A percentile compares a stretch with the other conserved stretches of the same genome.
Conservation (phyloP, 148 eudicot genomes). For the Amaranthus hypochondriacus region DNA sequence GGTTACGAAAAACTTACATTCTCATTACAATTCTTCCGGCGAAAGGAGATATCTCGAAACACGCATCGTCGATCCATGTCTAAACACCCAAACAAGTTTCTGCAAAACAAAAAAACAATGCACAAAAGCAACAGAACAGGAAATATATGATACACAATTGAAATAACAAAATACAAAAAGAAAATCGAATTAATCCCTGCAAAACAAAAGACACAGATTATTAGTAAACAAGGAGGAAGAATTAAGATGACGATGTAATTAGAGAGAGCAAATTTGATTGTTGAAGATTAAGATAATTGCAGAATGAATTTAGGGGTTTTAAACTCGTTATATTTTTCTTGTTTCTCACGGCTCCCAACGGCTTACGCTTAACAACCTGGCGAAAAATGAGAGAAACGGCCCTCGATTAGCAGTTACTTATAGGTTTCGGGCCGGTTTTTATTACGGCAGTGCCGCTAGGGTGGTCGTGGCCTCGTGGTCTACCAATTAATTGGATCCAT, state of each 20-base stretch:
- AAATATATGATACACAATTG: neutral
- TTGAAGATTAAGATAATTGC: no score
- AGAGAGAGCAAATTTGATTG: neutral
- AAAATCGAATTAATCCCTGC: neutral
- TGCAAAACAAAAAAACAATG: conserved; percentile 1
- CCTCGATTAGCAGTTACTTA: no score
- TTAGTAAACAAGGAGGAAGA: conserved; percentile 1
- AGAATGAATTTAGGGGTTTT: neutral
- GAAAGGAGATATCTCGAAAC: conserved; percentile 49
- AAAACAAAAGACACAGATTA: neutral
- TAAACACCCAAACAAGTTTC: conserved; percentile 10
- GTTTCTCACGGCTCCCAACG: conserved; percentile 7
- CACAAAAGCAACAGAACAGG: conserved; percentile 9
- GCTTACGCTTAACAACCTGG: no score
- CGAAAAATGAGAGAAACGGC: no score
- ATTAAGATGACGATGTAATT: neutral
- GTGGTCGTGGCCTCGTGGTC: no score
- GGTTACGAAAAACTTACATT: conserved; percentile 37
- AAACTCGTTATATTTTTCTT: neutral
- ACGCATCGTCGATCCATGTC: conserved; percentile 22
- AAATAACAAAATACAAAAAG: neutral
- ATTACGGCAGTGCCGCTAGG: no score
- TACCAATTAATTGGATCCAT: no score
- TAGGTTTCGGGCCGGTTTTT: no score
- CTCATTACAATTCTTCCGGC: conserved; percentile 56